Evolutionary conservation across 495 filamentous ascomycete species (phyloP), one percentile per base, ranked within the genome.

Genomic region (Venustampulla echinocandica): DNA sequence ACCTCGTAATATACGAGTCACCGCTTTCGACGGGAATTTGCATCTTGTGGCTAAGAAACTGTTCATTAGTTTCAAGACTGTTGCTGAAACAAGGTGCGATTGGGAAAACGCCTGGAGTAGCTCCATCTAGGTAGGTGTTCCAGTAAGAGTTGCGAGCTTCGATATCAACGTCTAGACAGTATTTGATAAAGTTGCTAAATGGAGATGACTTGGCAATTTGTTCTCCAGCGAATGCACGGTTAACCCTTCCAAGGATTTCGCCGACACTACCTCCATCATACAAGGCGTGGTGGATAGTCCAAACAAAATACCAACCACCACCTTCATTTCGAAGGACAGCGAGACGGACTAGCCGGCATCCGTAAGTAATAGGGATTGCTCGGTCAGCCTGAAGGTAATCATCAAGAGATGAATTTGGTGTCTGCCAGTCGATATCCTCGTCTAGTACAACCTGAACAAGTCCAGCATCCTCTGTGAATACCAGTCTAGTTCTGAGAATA

Each of bases 251-350:
- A 6, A 55, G 55, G 39, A 70, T 70, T 15, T 81, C 69, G 4
- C 68, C 66, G 58, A 80, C 67, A 11, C 70, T 77, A 76, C 79
- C 83, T 17, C 80, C 79, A 42, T 86, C 81, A 48, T 85, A 87
- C 2, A 85, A 52, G 1, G 75, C 75, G 45, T 86, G 81, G 47
- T 85, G 80, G 41, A 80, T 69, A 1, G 77, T 82, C 61, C 77
- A 69, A 10, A 80, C 66, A 52, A 82, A 74, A 49, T 72, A 39
- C 4, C 19, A 10, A 22, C 23, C 32, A 7, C 7, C 15, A 7
- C n/a, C n/a, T 7, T 30, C 27, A 7, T 7, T 7, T 30, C n/a
- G 7, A n/a, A 30, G 7, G n/a, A n/a, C n/a, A 7, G 7, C 27
- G n/a, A 30, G n/a, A 30, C 27, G 27, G n/a, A 30, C 27, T n/a